These are phyloP conservation scores for Cryptococcus neoformans DNA, from an alignment of 1,284 basidiomycete genomes.

Conservation along the genomic window DNA sequence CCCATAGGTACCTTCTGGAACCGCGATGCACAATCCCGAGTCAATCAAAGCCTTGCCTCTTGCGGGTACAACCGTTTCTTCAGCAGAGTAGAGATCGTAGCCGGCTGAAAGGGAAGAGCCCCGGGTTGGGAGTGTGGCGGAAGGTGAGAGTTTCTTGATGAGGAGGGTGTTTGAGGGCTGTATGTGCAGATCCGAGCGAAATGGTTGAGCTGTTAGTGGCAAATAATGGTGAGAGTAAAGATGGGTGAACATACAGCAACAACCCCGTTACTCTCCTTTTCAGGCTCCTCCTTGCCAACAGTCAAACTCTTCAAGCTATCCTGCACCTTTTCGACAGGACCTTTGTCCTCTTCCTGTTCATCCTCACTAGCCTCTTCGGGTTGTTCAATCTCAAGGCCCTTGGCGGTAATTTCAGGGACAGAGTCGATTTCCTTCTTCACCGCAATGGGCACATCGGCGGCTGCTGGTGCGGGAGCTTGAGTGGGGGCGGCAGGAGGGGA, in stretches of 20 bases:
- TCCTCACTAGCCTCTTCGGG: conserved; percentile 34
- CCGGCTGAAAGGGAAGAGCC: conserved; percentile 86
- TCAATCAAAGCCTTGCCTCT: conserved; percentile 86
- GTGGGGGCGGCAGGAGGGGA: conserved; percentile 10
- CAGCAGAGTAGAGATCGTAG: conserved; percentile 89
- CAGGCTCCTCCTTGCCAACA: not conserved
- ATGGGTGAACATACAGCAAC: not conserved
- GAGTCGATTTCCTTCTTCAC: conserved; percentile 17
- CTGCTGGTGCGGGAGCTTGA: conserved; percentile 5
- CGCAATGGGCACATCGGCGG: conserved; percentile 10
- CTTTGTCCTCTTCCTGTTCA: conserved; percentile 6
- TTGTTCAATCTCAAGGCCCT: conserved; percentile 41
- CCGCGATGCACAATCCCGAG: conserved; percentile 93
- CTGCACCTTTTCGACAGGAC: conserved; percentile 4
- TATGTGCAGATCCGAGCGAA: not conserved
- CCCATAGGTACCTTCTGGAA: conserved; percentile 91
- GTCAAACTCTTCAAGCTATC: not conserved
- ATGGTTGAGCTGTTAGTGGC: not conserved
- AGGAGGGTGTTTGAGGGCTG: conserved; percentile 56
- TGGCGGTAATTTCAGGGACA: conserved; percentile 23
- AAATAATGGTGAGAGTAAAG: not conserved
- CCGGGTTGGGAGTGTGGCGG: conserved; percentile 81
- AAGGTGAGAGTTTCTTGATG: conserved; percentile 79
- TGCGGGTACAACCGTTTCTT: conserved; percentile 73
- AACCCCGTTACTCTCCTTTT: not conserved